Conservation (phyloP, 1,284 basidiomycete genomes). For the Ceratobasidium sp. region DNA sequence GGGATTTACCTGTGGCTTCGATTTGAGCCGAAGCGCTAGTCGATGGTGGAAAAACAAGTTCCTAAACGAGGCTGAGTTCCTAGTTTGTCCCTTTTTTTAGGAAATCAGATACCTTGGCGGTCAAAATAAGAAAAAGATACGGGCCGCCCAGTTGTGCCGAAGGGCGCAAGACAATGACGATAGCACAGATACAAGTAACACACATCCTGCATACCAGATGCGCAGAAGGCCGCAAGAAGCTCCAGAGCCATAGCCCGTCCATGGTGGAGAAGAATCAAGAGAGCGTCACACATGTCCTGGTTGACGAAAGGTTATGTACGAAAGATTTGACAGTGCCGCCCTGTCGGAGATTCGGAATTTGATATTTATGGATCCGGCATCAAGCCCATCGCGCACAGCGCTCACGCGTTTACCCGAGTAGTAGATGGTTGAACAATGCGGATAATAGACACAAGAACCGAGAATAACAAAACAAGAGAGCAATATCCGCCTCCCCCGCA, state of each 20-base stretch:
- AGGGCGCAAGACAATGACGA: constrained; percentile 58
- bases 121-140: constrained; percentile 59
- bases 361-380: constrained; percentile 2
- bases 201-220: constrained; percentile 38
- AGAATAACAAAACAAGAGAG: constrained; percentile 38
- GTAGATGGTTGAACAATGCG: constrained; percentile 19
- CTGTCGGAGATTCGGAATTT: constrained; percentile 10
- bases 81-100: neutral
- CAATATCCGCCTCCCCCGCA: constrained; percentile 35
- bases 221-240: constrained; percentile 6
- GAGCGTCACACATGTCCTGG: neutral
- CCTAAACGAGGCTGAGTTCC: constrained; percentile 44
- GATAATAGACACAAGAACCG: constrained; percentile 38
- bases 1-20: constrained; percentile 51
- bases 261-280: constrained; percentile 21
- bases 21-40: constrained; percentile 62
- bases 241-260: constrained; percentile 14
- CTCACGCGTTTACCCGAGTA: constrained; percentile 2
- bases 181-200: constrained; percentile 58
- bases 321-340: neutral
- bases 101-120: constrained; percentile 52
- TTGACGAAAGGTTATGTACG: constrained; percentile 8
- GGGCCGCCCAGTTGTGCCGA: constrained; percentile 58
- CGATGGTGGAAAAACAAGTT: constrained; percentile 62
- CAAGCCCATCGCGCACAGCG: neutral